Evolutionary conservation across 2,329 filamentous ascomycete species (phyloP).

Genomic region (Trichoderma aggressivum): DNA sequence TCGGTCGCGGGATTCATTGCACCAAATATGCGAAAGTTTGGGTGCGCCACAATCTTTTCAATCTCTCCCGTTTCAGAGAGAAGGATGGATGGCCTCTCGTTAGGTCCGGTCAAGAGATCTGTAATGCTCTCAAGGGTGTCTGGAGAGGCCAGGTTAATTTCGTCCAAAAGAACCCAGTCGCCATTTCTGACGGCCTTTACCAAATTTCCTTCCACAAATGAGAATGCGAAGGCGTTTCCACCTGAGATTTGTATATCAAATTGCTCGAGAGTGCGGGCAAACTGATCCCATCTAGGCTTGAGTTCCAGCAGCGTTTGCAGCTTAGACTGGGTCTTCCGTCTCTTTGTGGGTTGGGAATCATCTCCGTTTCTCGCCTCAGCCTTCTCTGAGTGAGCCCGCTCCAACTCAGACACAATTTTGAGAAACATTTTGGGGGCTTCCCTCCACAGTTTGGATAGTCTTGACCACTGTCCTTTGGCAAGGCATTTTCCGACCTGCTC

Average conservation of each 20-base stretch:
- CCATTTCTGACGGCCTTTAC: conserved; percentile 94
- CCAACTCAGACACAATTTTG: conserved; percentile 58
- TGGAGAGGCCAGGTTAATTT: conserved; percentile 93
- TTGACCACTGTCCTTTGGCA: conserved; percentile 81
- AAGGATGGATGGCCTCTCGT: conserved; percentile 74
- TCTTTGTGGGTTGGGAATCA: conserved; percentile 63
- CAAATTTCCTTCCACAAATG: conserved; percentile 93
- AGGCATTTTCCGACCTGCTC: conserved; percentile 76
- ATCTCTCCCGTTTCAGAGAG: conserved; percentile 92
- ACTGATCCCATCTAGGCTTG: conserved; percentile 72
- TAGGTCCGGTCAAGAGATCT: conserved; percentile 74
- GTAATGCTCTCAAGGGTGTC: conserved; percentile 94
- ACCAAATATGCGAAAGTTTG: conserved; percentile 92
- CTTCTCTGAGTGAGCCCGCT: conserved; percentile 42
- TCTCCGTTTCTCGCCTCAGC: conserved; percentile 33
- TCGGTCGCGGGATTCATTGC: conserved; percentile 99
- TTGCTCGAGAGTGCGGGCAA: conserved; percentile 69
- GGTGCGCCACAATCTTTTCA: conserved; percentile 83
- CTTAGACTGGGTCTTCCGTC: conserved; percentile 63
- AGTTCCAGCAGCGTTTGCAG: conserved; percentile 59
- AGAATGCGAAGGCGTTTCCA: conserved; percentile 81
- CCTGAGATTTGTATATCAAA: conserved; percentile 77
- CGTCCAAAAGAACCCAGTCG: conserved; percentile 94
- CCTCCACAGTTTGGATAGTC: conserved; percentile 79
- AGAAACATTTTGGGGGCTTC: conserved; percentile 87